Base-by-base conservation (phyloP, 1,284 basidiomycete genomes). In the Marasmius tenuissimus region DNA sequence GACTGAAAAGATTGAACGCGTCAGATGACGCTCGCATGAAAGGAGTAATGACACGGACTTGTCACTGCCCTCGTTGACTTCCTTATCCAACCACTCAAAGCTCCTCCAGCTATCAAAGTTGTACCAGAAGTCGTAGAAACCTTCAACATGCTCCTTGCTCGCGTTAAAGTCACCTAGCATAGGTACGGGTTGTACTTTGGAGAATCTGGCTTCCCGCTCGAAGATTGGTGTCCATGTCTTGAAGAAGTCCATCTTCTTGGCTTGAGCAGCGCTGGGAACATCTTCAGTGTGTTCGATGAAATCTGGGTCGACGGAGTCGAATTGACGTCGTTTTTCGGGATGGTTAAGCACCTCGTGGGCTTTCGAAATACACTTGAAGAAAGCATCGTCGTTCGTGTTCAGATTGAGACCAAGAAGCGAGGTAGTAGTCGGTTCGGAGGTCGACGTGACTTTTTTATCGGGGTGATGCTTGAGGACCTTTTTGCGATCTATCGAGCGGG, bases 361-460 rank as follows among this genome's bases (percentile, higher is more conserved):
- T 77, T 99, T 99, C 78, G 94, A 91, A 70, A 99, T 98, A 75
- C 97, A 99, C 80, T 99, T 99, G 93, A 99, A 99, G 85, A 99
- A 99, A 4, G 90, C 89, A 73, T 99, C 97, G 78, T 98, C 96
- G 80, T 98, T 98, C 60, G 81, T 83, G 62, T 82, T 82, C 64
- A 76, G 71, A 65, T 76, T 77, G 35, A 77, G 69, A 52, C 76
- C 77, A 9, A 80, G 72, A 60, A 76, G 75, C 35, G 63, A 74
- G 47, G 73, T 72, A 56, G 86, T 84, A 61, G 87, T 84, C 66
- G 85, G 81, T 18, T 80, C 74, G 1, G 85, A 82, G 40, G 76
- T 72, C 51, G 87, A 87, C 0, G 68, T 66, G 12, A 94, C 96
- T 77, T 99, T 99, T 81, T 99, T 99, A 82, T 99, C 97, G 0